Conservation (phyloP, 768 basidiomycete genomes). For the Lanmaoa rubissima region DNA sequence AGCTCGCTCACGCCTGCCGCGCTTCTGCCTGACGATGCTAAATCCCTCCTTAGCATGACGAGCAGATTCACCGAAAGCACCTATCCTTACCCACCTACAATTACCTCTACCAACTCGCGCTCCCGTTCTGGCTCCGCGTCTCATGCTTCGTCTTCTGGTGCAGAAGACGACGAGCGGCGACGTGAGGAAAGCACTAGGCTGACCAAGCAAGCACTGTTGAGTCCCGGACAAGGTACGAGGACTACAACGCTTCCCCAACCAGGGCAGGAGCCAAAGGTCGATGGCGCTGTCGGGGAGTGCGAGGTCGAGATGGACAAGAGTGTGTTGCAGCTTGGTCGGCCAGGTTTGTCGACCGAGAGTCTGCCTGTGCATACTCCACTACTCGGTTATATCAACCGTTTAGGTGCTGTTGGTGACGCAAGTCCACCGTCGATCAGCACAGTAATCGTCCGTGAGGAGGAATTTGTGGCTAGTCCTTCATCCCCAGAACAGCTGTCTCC, state of each 20-base stretch:
- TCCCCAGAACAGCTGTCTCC: constrained; percentile 4
- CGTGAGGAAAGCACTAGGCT: constrained; percentile 24
- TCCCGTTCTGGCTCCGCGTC: constrained; percentile 22
- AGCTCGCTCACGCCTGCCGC: constrained; percentile 16
- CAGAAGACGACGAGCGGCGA: constrained; percentile 22
- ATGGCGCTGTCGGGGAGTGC: not conserved
- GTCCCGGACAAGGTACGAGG: constrained; percentile 23
- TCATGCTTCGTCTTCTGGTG: constrained; percentile 14
- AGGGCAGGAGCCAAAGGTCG: constrained; percentile 2
- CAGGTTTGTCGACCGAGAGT: constrained; percentile 74
- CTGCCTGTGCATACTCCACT: constrained; percentile 36
- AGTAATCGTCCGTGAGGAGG: not conserved
- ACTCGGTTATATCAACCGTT: not conserved
- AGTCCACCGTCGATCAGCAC: constrained; percentile 6
- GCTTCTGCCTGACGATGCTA: constrained; percentile 23
- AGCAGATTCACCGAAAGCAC: constrained; percentile 30
- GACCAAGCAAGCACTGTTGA: constrained; percentile 20
- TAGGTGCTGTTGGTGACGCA: not conserved
- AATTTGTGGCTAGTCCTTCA: not conserved
- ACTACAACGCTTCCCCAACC: constrained; percentile 36
- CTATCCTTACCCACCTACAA: constrained; percentile 24
- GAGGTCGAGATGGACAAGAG: constrained; percentile 62
- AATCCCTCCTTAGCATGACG: constrained; percentile 29
- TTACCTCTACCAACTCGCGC: constrained; percentile 16
- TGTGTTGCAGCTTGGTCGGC: constrained; percentile 73